Conservation (phyloP, 2,329 filamentous ascomycete genomes). For the Colletotrichum liriopes region DNA sequence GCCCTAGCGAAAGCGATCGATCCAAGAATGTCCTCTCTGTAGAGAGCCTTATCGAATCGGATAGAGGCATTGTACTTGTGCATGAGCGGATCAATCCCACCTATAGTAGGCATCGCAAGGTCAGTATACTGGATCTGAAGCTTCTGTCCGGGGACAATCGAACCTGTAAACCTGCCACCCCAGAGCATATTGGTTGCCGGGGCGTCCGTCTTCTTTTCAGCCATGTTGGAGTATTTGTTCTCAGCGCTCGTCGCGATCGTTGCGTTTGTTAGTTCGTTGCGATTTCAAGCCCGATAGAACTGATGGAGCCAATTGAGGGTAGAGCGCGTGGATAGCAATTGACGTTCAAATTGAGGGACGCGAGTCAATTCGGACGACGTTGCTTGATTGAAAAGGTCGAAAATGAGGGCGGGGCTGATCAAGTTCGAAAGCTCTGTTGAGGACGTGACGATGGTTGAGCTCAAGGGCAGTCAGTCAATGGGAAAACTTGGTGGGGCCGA, state of each 20-base stretch:
- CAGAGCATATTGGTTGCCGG: slow-evolving; percentile 46
- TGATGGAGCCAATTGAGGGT: background rate
- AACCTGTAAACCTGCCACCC: slow-evolving; percentile 61
- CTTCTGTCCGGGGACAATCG: slow-evolving; percentile 40
- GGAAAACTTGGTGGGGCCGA: slow-evolving; percentile 14
- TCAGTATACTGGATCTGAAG: slow-evolving; percentile 12
- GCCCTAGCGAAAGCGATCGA: slow-evolving; percentile 87
- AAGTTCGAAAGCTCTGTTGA: background rate
- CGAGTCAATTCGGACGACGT: background rate
- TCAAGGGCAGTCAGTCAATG: background rate
- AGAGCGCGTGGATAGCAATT: background rate
- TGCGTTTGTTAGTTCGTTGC: background rate
- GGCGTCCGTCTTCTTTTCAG: slow-evolving; percentile 47
- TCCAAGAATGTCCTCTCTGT: slow-evolving; percentile 85
- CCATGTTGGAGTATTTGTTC: slow-evolving; percentile 1
- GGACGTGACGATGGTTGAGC: background rate
- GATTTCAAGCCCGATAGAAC: background rate
- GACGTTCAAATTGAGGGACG: background rate
- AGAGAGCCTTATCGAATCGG: slow-evolving; percentile 83
- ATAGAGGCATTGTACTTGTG: slow-evolving; percentile 87
- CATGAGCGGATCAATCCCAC: slow-evolving; percentile 80
- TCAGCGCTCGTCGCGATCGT: background rate
- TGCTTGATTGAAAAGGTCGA: too few relatives aligned
- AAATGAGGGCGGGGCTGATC: background rate
- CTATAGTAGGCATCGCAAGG: background rate